Percentiles rank a stretch among this genome's conserved stretches.
phyloP scores from a whole-genome alignment of 2,329 filamentous ascomycete genomes.

The Triangularia setosa region DNA sequence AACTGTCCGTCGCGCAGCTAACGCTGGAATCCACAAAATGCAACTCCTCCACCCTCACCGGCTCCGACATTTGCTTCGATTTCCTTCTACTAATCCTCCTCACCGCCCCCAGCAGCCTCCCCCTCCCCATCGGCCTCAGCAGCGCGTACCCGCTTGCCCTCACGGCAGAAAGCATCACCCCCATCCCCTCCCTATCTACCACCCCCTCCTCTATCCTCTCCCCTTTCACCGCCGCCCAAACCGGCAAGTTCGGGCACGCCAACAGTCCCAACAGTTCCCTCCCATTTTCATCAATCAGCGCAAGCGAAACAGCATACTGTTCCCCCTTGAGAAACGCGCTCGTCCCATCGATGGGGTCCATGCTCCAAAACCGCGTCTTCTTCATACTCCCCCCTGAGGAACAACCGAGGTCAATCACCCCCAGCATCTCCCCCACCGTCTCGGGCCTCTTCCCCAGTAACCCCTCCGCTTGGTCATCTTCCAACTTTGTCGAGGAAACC shows the following conservation, averaged over 20 bases:
- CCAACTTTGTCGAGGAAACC: conserved; percentile 54
- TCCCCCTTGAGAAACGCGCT: conserved; percentile 95
- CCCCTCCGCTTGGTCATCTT: conserved; percentile 60
- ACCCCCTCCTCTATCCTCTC: conserved; percentile 15
- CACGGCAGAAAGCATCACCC: conserved; percentile 21
- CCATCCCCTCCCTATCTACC: conserved; percentile 11
- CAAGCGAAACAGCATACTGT: conserved; percentile 95
- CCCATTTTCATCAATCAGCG: conserved; percentile 77
- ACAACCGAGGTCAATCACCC: conserved; percentile 61
- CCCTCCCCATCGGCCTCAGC: conserved; percentile 13
- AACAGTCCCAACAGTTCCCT: conserved; percentile 92
- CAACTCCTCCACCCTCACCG: conserved; percentile 12
- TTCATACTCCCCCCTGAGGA: background rate
- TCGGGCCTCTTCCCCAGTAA: conserved; percentile 61
- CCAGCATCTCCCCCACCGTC: conserved; percentile 62
- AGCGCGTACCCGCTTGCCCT: conserved; percentile 18
- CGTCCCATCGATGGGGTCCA: conserved; percentile 96
- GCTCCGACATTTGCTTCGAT: background rate
- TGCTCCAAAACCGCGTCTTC: conserved; percentile 75
- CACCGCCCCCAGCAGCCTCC: background rate
- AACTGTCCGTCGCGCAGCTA: conserved; percentile 21
- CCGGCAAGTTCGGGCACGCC: conserved; percentile 91
- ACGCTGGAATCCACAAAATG: conserved; percentile 24
- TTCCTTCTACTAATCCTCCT: conserved; percentile 7
- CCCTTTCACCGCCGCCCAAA: background rate